Evolutionary conservation across 129 eudicot species (phyloP), one percentile per base, ranked within the genome.

Genomic region (Lactuca saligna): DNA sequence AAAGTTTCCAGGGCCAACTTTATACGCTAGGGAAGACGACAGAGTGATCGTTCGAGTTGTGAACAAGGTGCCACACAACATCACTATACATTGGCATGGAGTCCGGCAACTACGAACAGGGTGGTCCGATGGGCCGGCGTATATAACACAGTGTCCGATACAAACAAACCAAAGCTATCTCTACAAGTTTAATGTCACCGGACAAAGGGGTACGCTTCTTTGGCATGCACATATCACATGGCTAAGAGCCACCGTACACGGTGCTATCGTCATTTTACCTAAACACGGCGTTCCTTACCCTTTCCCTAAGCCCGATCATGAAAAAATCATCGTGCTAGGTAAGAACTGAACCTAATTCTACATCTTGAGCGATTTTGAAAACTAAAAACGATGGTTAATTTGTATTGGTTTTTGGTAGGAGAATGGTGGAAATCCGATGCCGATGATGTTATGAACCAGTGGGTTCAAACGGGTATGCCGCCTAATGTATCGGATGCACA

Each of bases 381-480:
- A 37, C 6, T 8, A 61, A 0, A 8, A 54, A 2, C 20, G 32
- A 29, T 50, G 41, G 33, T 68, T n/a, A n/a, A n/a, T n/a, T 74
- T 61, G 3, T 54, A 7, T 35, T 7, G 1, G 8, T 49, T 50
- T 41, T 57, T 6, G 63, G 57, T 73, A 91, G 97, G 90, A 4
- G 97, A 91, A 75, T 91, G 97, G 97, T 87, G 97, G 97, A 87
- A 87, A 68, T 85, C 92, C 10, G 95, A 91, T 51, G 84, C 72
- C 1, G 92, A 87, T 66, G 76, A 37, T 41, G 92, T 91, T 50
- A 83, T 91, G 63, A 81, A 91, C 68, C 87, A 81, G 64, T 87
- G 90, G 38, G 54, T 74, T 64, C 80, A 83, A 78, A 38, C 78
- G 4, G 97, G 97, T 7, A 0, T 64, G 71, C 82, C 97, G 2